Evolutionary conservation across 1,284 basidiomycete species (phyloP).

Genomic region (Limonomyces culmigenus): DNA sequence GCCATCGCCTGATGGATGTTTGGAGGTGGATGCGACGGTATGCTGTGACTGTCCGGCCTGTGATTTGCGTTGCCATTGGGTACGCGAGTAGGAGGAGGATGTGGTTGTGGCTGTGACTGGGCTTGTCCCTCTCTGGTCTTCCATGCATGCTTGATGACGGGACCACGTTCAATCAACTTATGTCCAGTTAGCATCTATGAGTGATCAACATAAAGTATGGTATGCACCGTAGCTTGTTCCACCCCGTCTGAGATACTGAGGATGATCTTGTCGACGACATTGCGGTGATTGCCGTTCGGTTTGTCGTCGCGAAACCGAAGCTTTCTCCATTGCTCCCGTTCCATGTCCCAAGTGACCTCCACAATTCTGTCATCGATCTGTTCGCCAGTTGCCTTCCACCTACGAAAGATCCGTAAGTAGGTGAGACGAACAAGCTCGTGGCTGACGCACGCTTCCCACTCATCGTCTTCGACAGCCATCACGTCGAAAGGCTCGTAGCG

Average conservation of each 20-base stretch:
- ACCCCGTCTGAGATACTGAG: constrained; percentile 60
- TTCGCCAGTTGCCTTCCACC: constrained; percentile 72
- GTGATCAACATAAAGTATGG: no score
- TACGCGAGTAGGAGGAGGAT: constrained; percentile 8
- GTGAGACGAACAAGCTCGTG: background rate
- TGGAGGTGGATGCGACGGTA: no score
- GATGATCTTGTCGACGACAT: constrained; percentile 73
- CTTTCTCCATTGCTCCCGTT: constrained; percentile 60
- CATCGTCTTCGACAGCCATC: constrained; percentile 74
- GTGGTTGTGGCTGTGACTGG: constrained; percentile 7
- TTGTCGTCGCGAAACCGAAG: constrained; percentile 91
- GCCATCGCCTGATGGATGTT: background rate
- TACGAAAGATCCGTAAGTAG: constrained; percentile 15
- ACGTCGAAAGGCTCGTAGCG: constrained; percentile 79
- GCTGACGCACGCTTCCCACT: constrained; percentile 75
- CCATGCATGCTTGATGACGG: constrained; percentile 49
- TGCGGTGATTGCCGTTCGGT: constrained; percentile 72
- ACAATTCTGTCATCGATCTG: constrained; percentile 90
- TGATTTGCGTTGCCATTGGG: no score
- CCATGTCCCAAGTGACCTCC: constrained; percentile 81
- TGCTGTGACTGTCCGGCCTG: no score
- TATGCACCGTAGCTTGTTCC: background rate
- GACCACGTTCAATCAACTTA: constrained; percentile 51
- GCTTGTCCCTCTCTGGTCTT: constrained; percentile 33
- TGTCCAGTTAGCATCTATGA: no score